Conservation (phyloP, 768 basidiomycete species). For the Rhizopogon sp. region DNA sequence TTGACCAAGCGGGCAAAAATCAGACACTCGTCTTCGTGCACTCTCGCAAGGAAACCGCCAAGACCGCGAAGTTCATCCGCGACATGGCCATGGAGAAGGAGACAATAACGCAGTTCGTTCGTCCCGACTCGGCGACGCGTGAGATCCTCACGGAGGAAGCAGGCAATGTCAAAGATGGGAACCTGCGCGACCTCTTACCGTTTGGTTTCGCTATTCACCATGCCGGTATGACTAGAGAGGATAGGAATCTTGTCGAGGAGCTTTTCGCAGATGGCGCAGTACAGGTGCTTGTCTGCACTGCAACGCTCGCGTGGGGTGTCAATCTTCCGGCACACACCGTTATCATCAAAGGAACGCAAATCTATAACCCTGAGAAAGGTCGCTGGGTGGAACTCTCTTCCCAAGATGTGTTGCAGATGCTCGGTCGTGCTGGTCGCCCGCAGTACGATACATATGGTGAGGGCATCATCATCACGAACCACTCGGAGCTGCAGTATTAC, state of each 20-base stretch:
- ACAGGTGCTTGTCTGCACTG: slow-evolving; percentile 94
- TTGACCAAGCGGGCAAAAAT: slow-evolving; percentile 87
- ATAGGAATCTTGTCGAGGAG: slow-evolving; percentile 89
- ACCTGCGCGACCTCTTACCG: slow-evolving; percentile 84
- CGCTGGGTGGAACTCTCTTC: slow-evolving; percentile 94
- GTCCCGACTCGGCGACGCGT: slow-evolving; percentile 85
- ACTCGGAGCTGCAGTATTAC: slow-evolving; percentile 95
- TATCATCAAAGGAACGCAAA: slow-evolving; percentile 99
- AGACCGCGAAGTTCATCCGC: slow-evolving; percentile 90
- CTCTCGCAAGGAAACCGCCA: slow-evolving; percentile 96
- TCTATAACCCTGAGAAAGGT: slow-evolving; percentile 98
- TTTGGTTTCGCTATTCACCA: slow-evolving; percentile 99
- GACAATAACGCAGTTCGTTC: slow-evolving; percentile 94
- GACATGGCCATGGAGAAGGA: slow-evolving; percentile 97
- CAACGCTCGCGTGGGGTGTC: slow-evolving; percentile 99
- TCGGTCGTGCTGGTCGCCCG: slow-evolving; percentile 94
- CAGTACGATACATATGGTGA: slow-evolving; percentile 97
- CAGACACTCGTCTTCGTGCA: slow-evolving; percentile 97
- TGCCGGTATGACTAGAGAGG: slow-evolving; percentile 91
- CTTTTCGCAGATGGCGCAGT: slow-evolving; percentile 89
- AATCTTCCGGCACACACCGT: slow-evolving; percentile 97
- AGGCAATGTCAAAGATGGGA: slow-evolving; percentile 73
- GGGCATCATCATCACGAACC: slow-evolving; percentile 98
- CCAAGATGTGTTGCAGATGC: slow-evolving; percentile 98
- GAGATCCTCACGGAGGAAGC: slow-evolving; percentile 88